phyloP scores from a whole-genome alignment of 331 rosid species.

The Pyrus hybrid region DNA sequence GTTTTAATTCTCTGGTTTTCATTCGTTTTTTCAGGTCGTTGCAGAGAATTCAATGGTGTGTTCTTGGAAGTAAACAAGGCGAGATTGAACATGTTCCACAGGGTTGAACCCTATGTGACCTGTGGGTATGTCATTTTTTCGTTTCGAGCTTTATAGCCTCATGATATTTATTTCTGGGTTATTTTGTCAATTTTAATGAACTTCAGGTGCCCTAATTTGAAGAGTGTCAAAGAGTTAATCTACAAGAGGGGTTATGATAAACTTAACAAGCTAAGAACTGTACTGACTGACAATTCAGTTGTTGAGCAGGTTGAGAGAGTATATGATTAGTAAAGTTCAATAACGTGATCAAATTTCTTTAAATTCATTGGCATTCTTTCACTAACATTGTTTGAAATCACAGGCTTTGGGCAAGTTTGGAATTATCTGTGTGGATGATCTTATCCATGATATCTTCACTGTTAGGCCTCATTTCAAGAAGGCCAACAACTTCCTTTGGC shows the following conservation, averaged over 20 bases:
- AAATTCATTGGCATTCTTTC: neutral
- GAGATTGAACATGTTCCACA: slow-evolving; percentile 66
- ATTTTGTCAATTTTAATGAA: neutral
- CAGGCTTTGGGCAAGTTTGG: slow-evolving; percentile 66
- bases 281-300: slow-evolving; percentile 61
- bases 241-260: slow-evolving; percentile 75
- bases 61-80: slow-evolving; percentile 90
- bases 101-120: slow-evolving; percentile 82
- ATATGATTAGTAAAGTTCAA: neutral
- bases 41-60: slow-evolving; percentile 68
- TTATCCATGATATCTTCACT: slow-evolving; percentile 56
- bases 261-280: slow-evolving; percentile 53
- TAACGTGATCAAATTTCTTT: neutral
- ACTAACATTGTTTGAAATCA: neutral
- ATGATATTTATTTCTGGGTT: neutral
- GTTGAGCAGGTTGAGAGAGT: slow-evolving; percentile 40
- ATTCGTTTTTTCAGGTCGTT: neutral
- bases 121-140: slow-evolving; percentile 37
- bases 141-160: neutral
- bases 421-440: slow-evolving; percentile 60
- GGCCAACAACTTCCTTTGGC: slow-evolving; percentile 73
- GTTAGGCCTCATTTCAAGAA: slow-evolving; percentile 77
- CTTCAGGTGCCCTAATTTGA: slow-evolving; percentile 68
- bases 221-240: slow-evolving; percentile 63
- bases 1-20: neutral